These are phyloP conservation scores for Smithsoniella earleae DNA, from an alignment of 163 green algal genomes.

Conservation along the genomic window DNA sequence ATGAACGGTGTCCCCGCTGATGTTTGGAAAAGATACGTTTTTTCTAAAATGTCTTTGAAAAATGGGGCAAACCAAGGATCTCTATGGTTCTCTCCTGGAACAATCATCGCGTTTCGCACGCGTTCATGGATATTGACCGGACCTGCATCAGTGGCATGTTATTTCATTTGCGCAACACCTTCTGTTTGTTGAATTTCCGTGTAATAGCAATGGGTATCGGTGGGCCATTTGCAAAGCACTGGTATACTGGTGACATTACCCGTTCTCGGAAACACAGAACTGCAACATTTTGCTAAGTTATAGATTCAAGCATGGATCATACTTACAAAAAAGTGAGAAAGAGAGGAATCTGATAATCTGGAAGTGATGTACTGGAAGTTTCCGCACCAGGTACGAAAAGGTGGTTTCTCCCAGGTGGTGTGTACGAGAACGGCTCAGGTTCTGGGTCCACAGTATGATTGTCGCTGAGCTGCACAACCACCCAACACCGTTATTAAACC, in stretches of 20 bases:
- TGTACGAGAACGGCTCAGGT: constrained; percentile 52
- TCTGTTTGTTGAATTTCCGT: not conserved
- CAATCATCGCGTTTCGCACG: constrained; percentile 79
- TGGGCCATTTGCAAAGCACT: too few relatives aligned
- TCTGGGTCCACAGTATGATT: too few relatives aligned
- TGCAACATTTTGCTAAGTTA: not conserved
- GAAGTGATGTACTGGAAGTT: not conserved
- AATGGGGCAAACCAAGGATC: constrained; percentile 88
- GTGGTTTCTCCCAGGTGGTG: constrained; percentile 80
- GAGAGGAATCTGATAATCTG: not conserved
- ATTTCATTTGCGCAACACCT: not conserved
- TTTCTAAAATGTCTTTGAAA: constrained; percentile 70
- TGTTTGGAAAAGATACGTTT: constrained; percentile 68
- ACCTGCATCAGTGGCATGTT: constrained; percentile 45
- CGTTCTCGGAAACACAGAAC: constrained; percentile 18
- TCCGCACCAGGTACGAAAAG: constrained; percentile 78
- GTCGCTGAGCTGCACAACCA: not conserved
- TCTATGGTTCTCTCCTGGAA: constrained; percentile 81
- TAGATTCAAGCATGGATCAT: not conserved
- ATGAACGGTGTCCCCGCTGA: constrained; percentile 80
- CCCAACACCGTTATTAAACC: too few relatives aligned
- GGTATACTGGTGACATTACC: not conserved
- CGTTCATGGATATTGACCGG: constrained; percentile 94
- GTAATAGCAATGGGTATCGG: too few relatives aligned
- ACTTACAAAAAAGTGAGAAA: not conserved